Base-by-base conservation (phyloP, 225 moss, liverwort and hornwort species). In the Bryum argenteum region DNA sequence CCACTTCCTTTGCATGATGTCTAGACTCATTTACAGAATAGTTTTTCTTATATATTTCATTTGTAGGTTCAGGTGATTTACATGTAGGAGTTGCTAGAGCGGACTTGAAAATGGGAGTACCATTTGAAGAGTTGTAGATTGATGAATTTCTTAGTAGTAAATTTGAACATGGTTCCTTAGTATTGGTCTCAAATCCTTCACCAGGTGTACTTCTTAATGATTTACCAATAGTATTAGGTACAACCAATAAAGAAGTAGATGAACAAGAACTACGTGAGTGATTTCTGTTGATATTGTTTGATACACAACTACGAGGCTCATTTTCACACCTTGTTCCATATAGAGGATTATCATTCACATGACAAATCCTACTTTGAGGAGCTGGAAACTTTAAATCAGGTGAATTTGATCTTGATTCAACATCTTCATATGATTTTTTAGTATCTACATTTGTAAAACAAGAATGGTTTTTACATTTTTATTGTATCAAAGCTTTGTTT, bases 271-370 rank as follows among this genome's bases (percentile, higher is more conserved):
- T 60, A 38, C 1, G 4, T 24, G 21, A 61, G 16, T 42, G 4
- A 19, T 17, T 63, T 22, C 52, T 37, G 33, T 67, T 64, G 11
- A n/a, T 8, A 33, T 19, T 51, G 3, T 43, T 63, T 1, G 41
- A 72, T 0, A n/a, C 28, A 47, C 64, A 62, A 69, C 2, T 65
- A 16, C 60, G 16, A 5, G 56, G 13, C 0, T 80, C 77, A 19
- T n/a, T 70, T 39, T 83, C 83, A 55, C 64, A 44, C 13, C 73
- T 80, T 11, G 79, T 65, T 11, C 77, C 73, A 67, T 73, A 77
- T 8, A 83, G 60, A 56, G 83, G 77, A 20, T 77, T 77, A 24
- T 83, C 66, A 39, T 83, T 83, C 8, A 83, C 51, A 19, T 76
- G 60, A 57, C 79, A 79, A 43, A 61, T 52, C 43, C 67, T 51